phyloP scores from a whole-genome alignment of 164 flowering plant genomes.

The Umbellularia californica region DNA sequence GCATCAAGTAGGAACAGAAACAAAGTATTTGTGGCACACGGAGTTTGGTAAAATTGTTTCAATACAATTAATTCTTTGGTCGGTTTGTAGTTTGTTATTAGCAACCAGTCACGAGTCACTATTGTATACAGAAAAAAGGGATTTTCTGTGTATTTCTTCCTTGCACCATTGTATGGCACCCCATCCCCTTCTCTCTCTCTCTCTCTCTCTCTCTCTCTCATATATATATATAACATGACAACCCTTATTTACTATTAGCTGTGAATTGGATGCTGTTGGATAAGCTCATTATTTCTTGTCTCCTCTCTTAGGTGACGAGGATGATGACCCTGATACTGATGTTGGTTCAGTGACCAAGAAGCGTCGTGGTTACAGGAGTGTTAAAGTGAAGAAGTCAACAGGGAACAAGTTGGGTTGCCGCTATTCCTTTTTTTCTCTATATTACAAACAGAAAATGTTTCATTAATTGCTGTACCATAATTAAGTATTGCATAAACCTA shows the following conservation, averaged over 20 bases:
- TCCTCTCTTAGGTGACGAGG: conserved; percentile 56
- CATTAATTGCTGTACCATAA: conserved; percentile 13
- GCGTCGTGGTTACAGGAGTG: conserved; percentile 46
- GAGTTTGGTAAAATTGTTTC: too few species aligned
- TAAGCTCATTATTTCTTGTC: not conserved
- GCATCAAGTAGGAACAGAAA: too few species aligned
- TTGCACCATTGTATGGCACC: too few species aligned
- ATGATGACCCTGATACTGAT: conserved; percentile 63
- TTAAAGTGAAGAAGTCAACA: conserved; percentile 60
- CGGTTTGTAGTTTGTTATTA: too few species aligned
- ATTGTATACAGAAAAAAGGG: too few species aligned
- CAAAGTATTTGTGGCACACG: too few species aligned
- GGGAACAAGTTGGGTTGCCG: conserved; percentile 57
- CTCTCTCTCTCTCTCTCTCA: too few species aligned
- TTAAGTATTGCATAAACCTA: conserved; percentile 1
- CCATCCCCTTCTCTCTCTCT: too few species aligned
- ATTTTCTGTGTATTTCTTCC: too few species aligned
- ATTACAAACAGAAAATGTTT: conserved; percentile 4
- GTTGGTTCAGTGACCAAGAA: conserved; percentile 67
- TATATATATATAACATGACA: too few species aligned
- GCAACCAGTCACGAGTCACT: too few species aligned
- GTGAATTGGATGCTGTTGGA: not conserved
- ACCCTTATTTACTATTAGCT: not conserved
- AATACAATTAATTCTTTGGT: too few species aligned
- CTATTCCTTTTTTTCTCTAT: not conserved